Percentiles rank a stretch among this genome's conserved stretches.
Evolutionary conservation across 2,329 filamentous ascomycete genomes (phyloP).

Genomic region (Verticillium klebahnii): DNA sequence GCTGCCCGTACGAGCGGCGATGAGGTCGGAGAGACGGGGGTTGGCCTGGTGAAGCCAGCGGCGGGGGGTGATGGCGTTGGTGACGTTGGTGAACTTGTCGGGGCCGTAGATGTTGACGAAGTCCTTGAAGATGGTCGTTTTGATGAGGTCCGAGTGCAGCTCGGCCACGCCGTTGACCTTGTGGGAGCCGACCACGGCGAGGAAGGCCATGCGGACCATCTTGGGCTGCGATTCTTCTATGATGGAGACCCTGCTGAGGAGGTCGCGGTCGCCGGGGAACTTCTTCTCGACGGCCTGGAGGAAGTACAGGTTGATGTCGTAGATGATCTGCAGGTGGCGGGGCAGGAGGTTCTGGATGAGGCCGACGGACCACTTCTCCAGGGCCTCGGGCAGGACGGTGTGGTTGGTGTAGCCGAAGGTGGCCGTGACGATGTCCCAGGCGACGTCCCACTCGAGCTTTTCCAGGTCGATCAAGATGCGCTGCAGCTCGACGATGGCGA

Average conservation of each 20-base stretch:
- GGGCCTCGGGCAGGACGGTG: slow-evolving; percentile 90
- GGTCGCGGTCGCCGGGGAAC: slow-evolving; percentile 84
- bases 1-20: slow-evolving; percentile 82
- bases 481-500: slow-evolving; percentile 93
- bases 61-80: slow-evolving; percentile 93
- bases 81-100: slow-evolving; percentile 98
- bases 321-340: slow-evolving; percentile 93
- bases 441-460: slow-evolving; percentile 87
- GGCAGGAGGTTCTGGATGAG: slow-evolving; percentile 89
- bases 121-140: slow-evolving; percentile 99
- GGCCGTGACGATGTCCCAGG: slow-evolving; percentile 74
- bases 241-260: slow-evolving; percentile 85
- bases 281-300: slow-evolving; percentile 83
- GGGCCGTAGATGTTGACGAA: slow-evolving; percentile 93
- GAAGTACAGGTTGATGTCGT: slow-evolving; percentile 96
- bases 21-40: slow-evolving; percentile 83
- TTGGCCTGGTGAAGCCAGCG: slow-evolving; percentile 98
- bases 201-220: slow-evolving; percentile 95
- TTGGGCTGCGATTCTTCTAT: slow-evolving; percentile 96
- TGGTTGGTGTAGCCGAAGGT: slow-evolving; percentile 98
- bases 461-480: slow-evolving; percentile 87
- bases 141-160: slow-evolving; percentile 94
- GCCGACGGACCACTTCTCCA: slow-evolving; percentile 98
- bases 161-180: slow-evolving; percentile 99
- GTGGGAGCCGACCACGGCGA: slow-evolving; percentile 95